Conservation (phyloP, 768 basidiomycete species). For the Boletus eberwhitei region DNA sequence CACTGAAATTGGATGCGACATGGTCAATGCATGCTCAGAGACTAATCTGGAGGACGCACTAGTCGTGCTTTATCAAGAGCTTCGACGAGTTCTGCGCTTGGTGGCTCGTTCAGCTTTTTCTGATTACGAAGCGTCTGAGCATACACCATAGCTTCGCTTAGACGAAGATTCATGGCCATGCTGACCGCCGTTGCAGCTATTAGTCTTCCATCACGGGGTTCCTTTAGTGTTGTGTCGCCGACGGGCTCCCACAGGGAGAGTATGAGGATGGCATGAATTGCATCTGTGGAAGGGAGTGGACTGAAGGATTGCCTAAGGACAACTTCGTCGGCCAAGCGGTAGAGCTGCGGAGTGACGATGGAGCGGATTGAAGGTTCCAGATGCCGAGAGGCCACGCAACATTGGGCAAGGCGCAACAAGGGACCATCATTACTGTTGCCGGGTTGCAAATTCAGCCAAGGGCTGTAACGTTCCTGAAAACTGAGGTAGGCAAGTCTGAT, state of each 20-base stretch:
- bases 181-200: slow-evolving; percentile 41
- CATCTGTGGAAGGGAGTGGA: slow-evolving; percentile 40
- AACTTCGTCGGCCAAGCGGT: slow-evolving; percentile 39
- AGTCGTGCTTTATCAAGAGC: slow-evolving; percentile 37
- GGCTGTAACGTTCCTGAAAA: slow-evolving; percentile 42
- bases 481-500: slow-evolving; percentile 20
- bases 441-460: slow-evolving; percentile 42
- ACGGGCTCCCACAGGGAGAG: slow-evolving; percentile 45
- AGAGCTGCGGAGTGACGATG: slow-evolving; percentile 38
- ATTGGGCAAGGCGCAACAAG: slow-evolving; percentile 43
- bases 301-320: slow-evolving; percentile 40
- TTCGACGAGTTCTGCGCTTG: slow-evolving; percentile 31
- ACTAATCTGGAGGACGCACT: slow-evolving; percentile 24
- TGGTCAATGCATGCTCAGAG: slow-evolving; percentile 14
- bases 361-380: slow-evolving; percentile 35
- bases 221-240: slow-evolving; percentile 28
- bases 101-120: slow-evolving; percentile 26
- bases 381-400: slow-evolving; percentile 45
- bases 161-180: slow-evolving; percentile 45
- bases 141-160: slow-evolving; percentile 36
- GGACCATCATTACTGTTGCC: slow-evolving; percentile 28
- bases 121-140: slow-evolving; percentile 29
- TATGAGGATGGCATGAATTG: slow-evolving; percentile 40
- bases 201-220: slow-evolving; percentile 38
- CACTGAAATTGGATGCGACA: slow-evolving; percentile 30